Evolutionary conservation across 257 asterid species (phyloP), one percentile per base, ranked within the genome.

Genomic region (Przewalskia tangutica): DNA sequence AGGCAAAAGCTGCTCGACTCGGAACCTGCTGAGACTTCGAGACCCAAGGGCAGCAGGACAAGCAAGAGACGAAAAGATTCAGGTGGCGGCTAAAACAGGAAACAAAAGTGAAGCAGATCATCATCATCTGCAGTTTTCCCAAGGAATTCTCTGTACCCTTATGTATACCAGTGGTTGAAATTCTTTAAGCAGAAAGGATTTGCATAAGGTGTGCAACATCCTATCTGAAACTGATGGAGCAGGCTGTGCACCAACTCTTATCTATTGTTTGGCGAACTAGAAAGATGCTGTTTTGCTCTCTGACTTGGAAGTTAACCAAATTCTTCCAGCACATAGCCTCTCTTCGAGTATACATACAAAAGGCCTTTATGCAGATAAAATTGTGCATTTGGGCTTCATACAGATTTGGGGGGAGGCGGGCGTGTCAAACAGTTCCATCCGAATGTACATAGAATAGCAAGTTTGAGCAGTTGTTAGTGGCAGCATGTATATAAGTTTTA

Each of bases 61-160:
- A 90, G 98, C 90, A 93, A 90, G 88, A 87, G 95, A 70, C 89
- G 87, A 86, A 91, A 81, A 87, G 94, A 88, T 64, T 59, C 84
- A 58, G 3, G 42, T 38, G 91, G 84, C 51, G 48, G 86, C 77
- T 90, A 86, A 90, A 51, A 11, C 79, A 20, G 62, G 60, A 50
- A 48, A 73, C 62, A 48, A 59, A 32, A 59, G 23, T 23, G 68
- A 27, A 62, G 79, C 60, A 73, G 20, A 48, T 11, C 79, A 73
- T 75, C 58, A 7, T 20, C 23, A 71, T 71, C 78, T 71, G 78
- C 78, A 73, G 44, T 73, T 73, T 73, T 73, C 4, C 5, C 8
- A 3, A 23, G 62, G 80, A 14, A 75, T 7, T 54, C 40, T 4
- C 44, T 50, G 80, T 50, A 75, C 46, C 32, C 14, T 48, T 73